Conservation (phyloP, 495 filamentous ascomycete species). For the Podospora fimiseda region DNA sequence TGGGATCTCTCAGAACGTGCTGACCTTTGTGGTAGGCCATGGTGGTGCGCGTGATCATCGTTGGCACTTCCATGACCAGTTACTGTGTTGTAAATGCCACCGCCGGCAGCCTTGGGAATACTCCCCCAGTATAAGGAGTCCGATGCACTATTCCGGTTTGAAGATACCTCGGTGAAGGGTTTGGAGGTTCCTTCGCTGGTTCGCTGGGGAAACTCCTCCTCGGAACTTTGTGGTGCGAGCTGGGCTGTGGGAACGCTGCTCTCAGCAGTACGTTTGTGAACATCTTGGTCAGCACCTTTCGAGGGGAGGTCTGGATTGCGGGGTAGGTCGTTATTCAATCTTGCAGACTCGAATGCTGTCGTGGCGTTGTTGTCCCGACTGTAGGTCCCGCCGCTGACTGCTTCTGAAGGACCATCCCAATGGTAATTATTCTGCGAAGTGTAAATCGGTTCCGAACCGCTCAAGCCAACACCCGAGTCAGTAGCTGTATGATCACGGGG, state of each 20-base stretch:
- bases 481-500: conserved; percentile 24
- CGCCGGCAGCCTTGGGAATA: conserved; percentile 27
- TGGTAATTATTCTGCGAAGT: background rate
- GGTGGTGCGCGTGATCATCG: conserved; percentile 29
- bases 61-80: conserved; percentile 37
- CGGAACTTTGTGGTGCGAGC: background rate
- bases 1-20: conserved; percentile 12
- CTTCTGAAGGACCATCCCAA: conserved; percentile 7
- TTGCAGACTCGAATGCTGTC: background rate
- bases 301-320: background rate
- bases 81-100: conserved; percentile 37
- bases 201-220: background rate
- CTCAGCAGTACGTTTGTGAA: background rate
- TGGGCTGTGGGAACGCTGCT: background rate
- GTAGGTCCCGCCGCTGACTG: conserved; percentile 13
- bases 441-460: conserved; percentile 8
- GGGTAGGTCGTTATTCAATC: background rate
- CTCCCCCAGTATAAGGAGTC: conserved; percentile 41
- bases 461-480: conserved; percentile 29
- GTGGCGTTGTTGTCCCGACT: background rate
- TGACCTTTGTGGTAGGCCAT: conserved; percentile 18
- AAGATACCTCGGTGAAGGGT: no score
- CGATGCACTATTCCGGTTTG: background rate
- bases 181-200: background rate
- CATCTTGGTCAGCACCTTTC: background rate